These are phyloP conservation scores for Pleurotus ostreatus DNA, from an alignment of 768 basidiomycete species.

Conservation along the genomic window DNA sequence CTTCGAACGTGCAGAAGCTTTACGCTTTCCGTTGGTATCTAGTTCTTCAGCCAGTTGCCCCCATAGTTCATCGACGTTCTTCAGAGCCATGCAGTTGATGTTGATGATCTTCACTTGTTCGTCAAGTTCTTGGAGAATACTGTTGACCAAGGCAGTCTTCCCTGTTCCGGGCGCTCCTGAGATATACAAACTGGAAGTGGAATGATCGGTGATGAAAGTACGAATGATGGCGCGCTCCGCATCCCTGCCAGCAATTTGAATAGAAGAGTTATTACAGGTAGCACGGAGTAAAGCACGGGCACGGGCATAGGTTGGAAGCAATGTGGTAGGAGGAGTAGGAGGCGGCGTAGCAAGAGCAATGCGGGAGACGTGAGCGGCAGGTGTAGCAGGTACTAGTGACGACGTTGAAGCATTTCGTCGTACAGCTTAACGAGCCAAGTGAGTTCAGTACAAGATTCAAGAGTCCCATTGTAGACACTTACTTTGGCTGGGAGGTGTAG, in stretches of 20 bases:
- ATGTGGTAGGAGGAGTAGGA: constrained; percentile 49
- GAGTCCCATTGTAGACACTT: constrained; percentile 17
- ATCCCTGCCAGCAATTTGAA: constrained; percentile 64
- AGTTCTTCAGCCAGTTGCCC: constrained; percentile 61
- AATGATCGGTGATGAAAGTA: constrained; percentile 48
- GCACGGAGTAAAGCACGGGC: constrained; percentile 69
- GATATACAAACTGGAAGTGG: constrained; percentile 61
- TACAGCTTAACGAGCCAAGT: constrained; percentile 24
- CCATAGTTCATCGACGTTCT: constrained; percentile 67
- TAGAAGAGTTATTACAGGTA: constrained; percentile 52
- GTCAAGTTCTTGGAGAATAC: constrained; percentile 45
- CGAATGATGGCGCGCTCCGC: constrained; percentile 55
- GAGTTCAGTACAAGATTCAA: constrained; percentile 9
- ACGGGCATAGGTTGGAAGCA: constrained; percentile 50
- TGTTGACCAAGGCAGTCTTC: constrained; percentile 81
- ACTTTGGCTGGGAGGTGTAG: constrained; percentile 45
- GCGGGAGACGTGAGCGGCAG: constrained; percentile 36
- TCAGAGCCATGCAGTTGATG: constrained; percentile 81
- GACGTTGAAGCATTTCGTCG: constrained; percentile 47
- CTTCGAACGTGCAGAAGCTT: constrained; percentile 28
- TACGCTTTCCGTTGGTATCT: constrained; percentile 22
- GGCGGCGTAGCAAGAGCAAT: constrained; percentile 57
- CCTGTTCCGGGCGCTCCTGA: constrained; percentile 93
- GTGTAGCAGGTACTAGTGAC: constrained; percentile 35
- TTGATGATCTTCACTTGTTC: constrained; percentile 44